Evolutionary conservation across 768 basidiomycete genomes (phyloP), one percentile per base, ranked within the genome.

Genomic region (Macrolepiota fuliginosa): DNA sequence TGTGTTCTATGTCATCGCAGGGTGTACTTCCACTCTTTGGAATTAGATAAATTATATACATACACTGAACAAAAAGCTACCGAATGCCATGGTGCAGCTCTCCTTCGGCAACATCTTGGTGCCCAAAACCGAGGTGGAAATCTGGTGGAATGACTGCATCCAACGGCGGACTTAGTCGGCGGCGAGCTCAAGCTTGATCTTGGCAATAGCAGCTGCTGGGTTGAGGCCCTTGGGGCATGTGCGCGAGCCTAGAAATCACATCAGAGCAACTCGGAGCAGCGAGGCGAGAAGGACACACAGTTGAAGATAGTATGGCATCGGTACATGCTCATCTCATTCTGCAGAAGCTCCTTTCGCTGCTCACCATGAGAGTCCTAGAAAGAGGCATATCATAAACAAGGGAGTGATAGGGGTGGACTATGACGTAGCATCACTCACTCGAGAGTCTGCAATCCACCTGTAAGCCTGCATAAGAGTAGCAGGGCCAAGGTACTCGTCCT

Each of bases 261-360:
- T 50, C 24, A 52, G 27, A 56, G 40, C 49, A 49, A 17, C 40
- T n/a, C 24, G 5, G 15, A 24, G 63, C 19, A 45, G 56, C 62
- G 54, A 55, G 37, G 50, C n/a, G 42, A 61, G 45, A 40, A 45
- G n/a, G 50, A 63, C 83, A 29, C 61, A 91, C 94, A 94, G 78
- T 97, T 97, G 82, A 98, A 97, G 79, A 97, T 98, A 53, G 96
- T 98, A 77, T 98, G 96, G 81, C 96, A 98, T 62, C 96, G 87
- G 80, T 97, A 99, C 73, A 99, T 76, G 71, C 93, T 95, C 83
- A 98, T 82, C 70, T 94, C 90, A 76, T 99, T 99, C 78, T 98
- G 92, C 66, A 99, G 82, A 69, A 87, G 88, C 72, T 95, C 94
- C 82, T 90, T 94, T 62, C 96, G 85, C 71, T 94, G 81, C 1